These are phyloP conservation scores for Backusella liffmaniae DNA, from an alignment of 192 early-diverging fungal genomes.

Conservation along the genomic window DNA sequence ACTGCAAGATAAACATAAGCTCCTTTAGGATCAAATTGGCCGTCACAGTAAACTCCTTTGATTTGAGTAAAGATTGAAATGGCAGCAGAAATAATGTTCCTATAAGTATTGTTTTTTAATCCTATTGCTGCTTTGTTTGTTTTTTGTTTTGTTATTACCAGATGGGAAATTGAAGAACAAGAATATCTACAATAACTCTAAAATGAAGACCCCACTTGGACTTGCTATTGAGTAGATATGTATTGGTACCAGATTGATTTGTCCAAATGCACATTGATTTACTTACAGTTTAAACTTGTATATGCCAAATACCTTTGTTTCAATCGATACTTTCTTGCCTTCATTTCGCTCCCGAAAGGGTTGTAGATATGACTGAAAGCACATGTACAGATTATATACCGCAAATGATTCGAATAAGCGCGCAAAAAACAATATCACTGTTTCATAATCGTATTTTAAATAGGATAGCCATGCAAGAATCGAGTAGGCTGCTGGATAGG, in stretches of 20 bases:
- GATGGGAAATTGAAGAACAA: conserved; percentile 40
- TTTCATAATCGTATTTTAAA: conserved; percentile 35
- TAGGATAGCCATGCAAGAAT: conserved; percentile 34
- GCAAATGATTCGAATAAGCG: conserved; percentile 38
- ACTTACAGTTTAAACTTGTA: conserved; percentile 34
- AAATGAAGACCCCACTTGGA: conserved; percentile 44
- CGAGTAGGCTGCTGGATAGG: conserved; percentile 24
- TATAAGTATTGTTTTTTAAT: background rate
- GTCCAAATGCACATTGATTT: background rate
- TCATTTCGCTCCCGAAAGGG: conserved; percentile 27
- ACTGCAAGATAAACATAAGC: conserved; percentile 31
- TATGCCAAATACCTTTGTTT: conserved; percentile 23
- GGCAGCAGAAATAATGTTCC: conserved; percentile 32
- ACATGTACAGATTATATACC: conserved; percentile 36
- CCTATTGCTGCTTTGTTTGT: background rate
- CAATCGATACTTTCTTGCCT: conserved; percentile 18
- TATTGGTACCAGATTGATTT: background rate
- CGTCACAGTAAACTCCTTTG: conserved; percentile 34
- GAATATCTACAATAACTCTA: conserved; percentile 34
- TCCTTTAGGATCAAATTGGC: conserved; percentile 20
- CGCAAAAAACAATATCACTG: conserved; percentile 41
- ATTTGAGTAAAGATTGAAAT: conserved; percentile 37
- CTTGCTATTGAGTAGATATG: conserved; percentile 2
- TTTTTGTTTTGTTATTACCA: conserved; percentile 23
- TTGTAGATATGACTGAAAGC: conserved; percentile 31